Evolutionary conservation across 495 filamentous ascomycete species (phyloP).

Genomic region (Stereocaulon alpinum): DNA sequence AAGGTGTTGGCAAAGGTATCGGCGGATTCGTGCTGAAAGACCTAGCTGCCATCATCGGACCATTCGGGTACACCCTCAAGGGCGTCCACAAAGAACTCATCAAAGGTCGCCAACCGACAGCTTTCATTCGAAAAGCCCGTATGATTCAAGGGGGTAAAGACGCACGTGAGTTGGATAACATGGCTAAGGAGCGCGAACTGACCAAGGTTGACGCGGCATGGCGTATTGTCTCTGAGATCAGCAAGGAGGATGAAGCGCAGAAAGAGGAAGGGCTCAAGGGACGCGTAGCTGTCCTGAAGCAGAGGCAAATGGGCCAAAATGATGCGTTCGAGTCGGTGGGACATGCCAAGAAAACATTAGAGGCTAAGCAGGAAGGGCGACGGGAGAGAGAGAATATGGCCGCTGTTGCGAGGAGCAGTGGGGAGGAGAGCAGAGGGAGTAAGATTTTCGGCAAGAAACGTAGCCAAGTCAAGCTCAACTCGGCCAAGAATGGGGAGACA

Average conservation of each 20-base stretch:
- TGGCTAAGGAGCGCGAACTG: slow-evolving; percentile 18
- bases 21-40: slow-evolving; percentile 65
- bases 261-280: slow-evolving; percentile 25
- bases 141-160: slow-evolving; percentile 35
- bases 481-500: not conserved
- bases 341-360: slow-evolving; percentile 26
- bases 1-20: slow-evolving; percentile 64
- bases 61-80: slow-evolving; percentile 55
- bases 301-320: slow-evolving; percentile 25
- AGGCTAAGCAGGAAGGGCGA: slow-evolving; percentile 25
- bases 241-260: slow-evolving; percentile 28
- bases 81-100: slow-evolving; percentile 41
- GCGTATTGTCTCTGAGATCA: slow-evolving; percentile 33
- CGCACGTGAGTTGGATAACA: slow-evolving; percentile 9
- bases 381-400: slow-evolving; percentile 16
- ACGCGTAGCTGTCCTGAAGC: slow-evolving; percentile 21
- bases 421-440: slow-evolving; percentile 15
- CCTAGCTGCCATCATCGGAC: slow-evolving; percentile 51
- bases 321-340: slow-evolving; percentile 34
- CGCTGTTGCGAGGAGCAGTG: slow-evolving; percentile 17
- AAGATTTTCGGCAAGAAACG: slow-evolving; percentile 9
- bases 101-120: slow-evolving; percentile 36
- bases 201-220: slow-evolving; percentile 32
- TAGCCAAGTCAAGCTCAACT: not conserved
- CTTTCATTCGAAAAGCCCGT: slow-evolving; percentile 38